Evolutionary conservation across 129 eudicot genomes (phyloP), one percentile per base, ranked within the genome.

Genomic region (Arctium minus): DNA sequence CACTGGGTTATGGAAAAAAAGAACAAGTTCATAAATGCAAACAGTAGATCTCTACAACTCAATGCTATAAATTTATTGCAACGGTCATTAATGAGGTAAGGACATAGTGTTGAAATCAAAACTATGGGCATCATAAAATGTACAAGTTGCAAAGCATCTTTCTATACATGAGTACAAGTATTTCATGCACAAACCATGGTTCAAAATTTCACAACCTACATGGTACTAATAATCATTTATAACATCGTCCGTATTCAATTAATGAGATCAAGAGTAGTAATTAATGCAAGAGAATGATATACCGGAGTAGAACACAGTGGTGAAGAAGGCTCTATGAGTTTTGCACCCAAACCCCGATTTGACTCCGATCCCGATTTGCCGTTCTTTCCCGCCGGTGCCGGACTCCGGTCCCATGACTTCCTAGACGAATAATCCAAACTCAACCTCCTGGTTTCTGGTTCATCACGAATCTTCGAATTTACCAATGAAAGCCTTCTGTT

Each of bases 331-430:
- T 72, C 80, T 12, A 3, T 15, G 30, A 73, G 10, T 78, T 81
- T 85, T n/a, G 74, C 3, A 72, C 70, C 67, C 33, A 33, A 48
- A 29, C 65, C 73, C 1, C 27, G 27, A 22, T 22, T 22, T 22
- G 30, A 11, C n/a, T 85, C 81, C 3, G 82, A 81, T 12, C 81
- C 74, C 9, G 81, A 53, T 74, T 75, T 79, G 83, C 78, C 83
- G 79, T 72, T 65, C 37, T 65, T 86, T 18, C 18, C 83, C 27
- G 33, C 89, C 81, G 73, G 70, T n/a, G 32, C 79, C 35, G 90
- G 92, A 80, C 87, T 88, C 62, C 80, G 83, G 86, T 93, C 96
- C 98, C 98, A 93, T 11, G 84, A 89, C 79, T 74, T 89, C 73
- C 98, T 80, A 1, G 80, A 46, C 67, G 92, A 86, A 33, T 64